phyloP scores from a whole-genome alignment of 73 alveolate species.

The Tetrahymena thermophila region DNA sequence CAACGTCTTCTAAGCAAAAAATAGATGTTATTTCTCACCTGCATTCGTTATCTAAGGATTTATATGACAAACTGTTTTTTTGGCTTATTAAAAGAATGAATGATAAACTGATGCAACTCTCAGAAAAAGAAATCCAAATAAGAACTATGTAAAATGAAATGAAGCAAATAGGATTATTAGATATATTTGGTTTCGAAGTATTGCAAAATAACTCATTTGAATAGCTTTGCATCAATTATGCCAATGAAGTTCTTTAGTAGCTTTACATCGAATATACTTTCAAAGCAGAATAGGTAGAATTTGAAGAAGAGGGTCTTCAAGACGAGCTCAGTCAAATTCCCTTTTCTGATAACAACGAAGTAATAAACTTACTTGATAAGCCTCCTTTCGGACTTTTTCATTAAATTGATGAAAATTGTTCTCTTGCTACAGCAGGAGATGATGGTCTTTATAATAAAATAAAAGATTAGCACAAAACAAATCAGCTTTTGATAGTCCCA shows the following conservation, averaged over 20 bases:
- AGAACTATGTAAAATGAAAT: background rate
- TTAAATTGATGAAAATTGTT: conserved; percentile 53
- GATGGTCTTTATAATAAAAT: conserved; percentile 20
- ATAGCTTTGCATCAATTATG: conserved; percentile 87
- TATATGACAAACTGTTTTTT: conserved; percentile 83
- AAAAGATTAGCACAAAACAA: conserved; percentile 39
- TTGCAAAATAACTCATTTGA: conserved; percentile 90
- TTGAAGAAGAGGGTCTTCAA: conserved; percentile 48
- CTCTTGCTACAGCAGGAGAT: conserved; percentile 29
- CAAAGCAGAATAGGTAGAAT: conserved; percentile 73
- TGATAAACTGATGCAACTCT: conserved; percentile 8
- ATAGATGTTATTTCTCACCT: conserved; percentile 52
- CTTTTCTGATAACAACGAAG: conserved; percentile 22
- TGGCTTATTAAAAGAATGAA: conserved; percentile 71
- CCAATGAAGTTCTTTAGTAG: conserved; percentile 90
- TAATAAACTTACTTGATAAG: conserved; percentile 55
- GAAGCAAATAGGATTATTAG: conserved; percentile 79
- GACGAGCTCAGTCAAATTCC: conserved; percentile 2
- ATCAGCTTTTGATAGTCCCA: conserved; percentile 9
- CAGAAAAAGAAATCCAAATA: background rate
- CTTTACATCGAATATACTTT: conserved; percentile 87
- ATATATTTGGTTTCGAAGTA: conserved; percentile 95
- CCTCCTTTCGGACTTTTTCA: conserved; percentile 57
- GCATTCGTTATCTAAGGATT: conserved; percentile 86
- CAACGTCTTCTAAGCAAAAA: conserved; percentile 30